Base-by-base conservation (phyloP, 441 rosid genomes). In the Syzygium malaccense region DNA sequence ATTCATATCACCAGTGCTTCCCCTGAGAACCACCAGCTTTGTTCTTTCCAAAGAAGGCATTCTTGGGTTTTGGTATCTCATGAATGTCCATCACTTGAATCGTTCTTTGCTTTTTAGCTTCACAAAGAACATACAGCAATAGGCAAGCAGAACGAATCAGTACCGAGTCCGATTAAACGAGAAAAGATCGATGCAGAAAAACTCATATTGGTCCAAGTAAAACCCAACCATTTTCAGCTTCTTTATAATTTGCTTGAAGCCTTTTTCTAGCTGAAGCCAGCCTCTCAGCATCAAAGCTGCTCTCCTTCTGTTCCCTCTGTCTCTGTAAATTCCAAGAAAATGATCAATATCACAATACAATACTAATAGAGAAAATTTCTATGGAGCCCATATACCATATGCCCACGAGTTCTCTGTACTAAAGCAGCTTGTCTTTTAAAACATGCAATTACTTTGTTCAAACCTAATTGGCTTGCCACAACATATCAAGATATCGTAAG, bases 71-170 rank as follows among this genome's bases (percentile, higher is more conserved):
- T 86, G 99, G 99, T 87, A 97, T 92, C 91, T 98, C 98, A 84
- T 96, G 98, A 91, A 98, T 96, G 93, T 94, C 99, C 99, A 98
- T 98, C 96, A 98, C 98, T 92, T 94, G 99, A 88, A 98, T 95
- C 48, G 98, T 98, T 94, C 99, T 94, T 93, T 97, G 99, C 96
- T 90, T 98, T 93, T 97, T 98, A 55, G 99, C 99, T 98, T 94
- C 93, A 96, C 87, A 88, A 87, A 86, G 86, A 86, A 84, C 86
- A 90, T 55, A 33, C 91, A 90, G 37, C 80, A 89, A 75, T 89
- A 7, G 14, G 32, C 68, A 64, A 66, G 89, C 68, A 86, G 64
- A 54, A 64, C 41, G 13, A 66, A 80, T 92, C 89, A 91, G 88
- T 51, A 84, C 33, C 68, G n/a, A 19, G 55, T 18, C 71, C 48